phyloP scores from a whole-genome alignment of 768 basidiomycete genomes.

The Boletus sp. region DNA sequence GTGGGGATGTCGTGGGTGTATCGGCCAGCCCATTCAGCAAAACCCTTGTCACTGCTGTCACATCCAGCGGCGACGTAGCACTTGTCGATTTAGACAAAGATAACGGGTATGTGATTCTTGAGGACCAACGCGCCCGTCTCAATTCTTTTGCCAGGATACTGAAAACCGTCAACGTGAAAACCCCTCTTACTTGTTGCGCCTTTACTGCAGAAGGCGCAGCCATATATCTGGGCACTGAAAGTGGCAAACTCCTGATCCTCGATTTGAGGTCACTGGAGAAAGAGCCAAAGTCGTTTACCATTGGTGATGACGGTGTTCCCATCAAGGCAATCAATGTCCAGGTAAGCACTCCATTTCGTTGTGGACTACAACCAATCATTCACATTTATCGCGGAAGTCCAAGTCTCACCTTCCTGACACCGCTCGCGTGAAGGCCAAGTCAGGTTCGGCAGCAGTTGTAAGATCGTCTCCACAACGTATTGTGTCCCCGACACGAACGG shows the following conservation, averaged over 20 bases:
- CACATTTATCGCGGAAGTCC: conserved; percentile 11
- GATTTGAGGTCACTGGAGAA: conserved; percentile 67
- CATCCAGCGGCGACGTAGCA: conserved; percentile 48
- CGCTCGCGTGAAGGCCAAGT: conserved; percentile 6
- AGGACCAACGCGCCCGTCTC: background rate
- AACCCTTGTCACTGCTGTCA: conserved; percentile 60
- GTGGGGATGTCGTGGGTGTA: conserved; percentile 52
- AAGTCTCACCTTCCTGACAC: conserved; percentile 11
- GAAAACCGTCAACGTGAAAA: conserved; percentile 52
- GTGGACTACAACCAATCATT: background rate
- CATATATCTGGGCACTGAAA: conserved; percentile 62
- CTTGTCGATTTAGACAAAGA: conserved; percentile 76
- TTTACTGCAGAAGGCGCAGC: conserved; percentile 71
- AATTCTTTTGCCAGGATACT: conserved; percentile 44
- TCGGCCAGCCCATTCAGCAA: conserved; percentile 75
- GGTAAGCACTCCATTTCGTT: conserved; percentile 34
- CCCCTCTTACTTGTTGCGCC: conserved; percentile 52
- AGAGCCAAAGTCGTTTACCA: conserved; percentile 49
- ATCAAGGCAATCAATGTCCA: conserved; percentile 57
- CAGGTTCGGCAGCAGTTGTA: conserved; percentile 6
- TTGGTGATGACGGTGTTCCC: conserved; percentile 46
- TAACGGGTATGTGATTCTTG: conserved; percentile 47
- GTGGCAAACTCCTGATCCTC: conserved; percentile 59
- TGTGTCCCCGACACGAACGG: conserved; percentile 5
- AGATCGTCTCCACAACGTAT: conserved; percentile 11